Evolutionary conservation across 345 rosid genomes (phyloP).

Genomic region (Cardamine occulta): DNA sequence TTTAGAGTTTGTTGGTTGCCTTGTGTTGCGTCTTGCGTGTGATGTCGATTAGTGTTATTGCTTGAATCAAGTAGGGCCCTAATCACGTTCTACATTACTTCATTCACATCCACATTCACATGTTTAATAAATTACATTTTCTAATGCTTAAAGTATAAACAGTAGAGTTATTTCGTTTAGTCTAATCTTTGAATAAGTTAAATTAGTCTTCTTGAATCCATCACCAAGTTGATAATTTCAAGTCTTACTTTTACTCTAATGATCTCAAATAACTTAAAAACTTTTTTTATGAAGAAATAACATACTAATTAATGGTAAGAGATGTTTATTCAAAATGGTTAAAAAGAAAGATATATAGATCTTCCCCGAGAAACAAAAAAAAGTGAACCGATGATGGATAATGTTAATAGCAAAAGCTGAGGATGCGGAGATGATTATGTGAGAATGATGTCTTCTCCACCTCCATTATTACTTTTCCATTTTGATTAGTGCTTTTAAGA

Average conservation of each 20-base stretch:
- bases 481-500: slow-evolving; percentile 22
- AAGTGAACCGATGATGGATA: not conserved
- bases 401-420: not conserved
- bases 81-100: slow-evolving; percentile 40
- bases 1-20: slow-evolving; percentile 19
- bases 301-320: not conserved
- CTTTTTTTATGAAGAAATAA: not conserved
- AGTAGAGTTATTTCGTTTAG: not conserved
- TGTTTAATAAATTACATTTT: not conserved
- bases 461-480: slow-evolving; percentile 14
- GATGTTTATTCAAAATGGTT: too few relatives aligned
- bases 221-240: not conserved
- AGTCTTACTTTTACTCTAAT: not conserved
- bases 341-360: not conserved
- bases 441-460: slow-evolving; percentile 31
- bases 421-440: slow-evolving; percentile 34
- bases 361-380: not conserved
- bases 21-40: slow-evolving; percentile 32
- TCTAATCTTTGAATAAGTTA: not conserved
- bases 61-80: slow-evolving; percentile 40
- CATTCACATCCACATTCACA: slow-evolving; percentile 31
- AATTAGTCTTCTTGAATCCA: not conserved
- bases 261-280: not conserved
- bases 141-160: not conserved
- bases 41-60: slow-evolving; percentile 35